A percentile compares a stretch with the other conserved stretches of the same genome.
Evolutionary conservation across 306 rosid genomes (phyloP).

Genomic region (Begonia masoniana): DNA sequence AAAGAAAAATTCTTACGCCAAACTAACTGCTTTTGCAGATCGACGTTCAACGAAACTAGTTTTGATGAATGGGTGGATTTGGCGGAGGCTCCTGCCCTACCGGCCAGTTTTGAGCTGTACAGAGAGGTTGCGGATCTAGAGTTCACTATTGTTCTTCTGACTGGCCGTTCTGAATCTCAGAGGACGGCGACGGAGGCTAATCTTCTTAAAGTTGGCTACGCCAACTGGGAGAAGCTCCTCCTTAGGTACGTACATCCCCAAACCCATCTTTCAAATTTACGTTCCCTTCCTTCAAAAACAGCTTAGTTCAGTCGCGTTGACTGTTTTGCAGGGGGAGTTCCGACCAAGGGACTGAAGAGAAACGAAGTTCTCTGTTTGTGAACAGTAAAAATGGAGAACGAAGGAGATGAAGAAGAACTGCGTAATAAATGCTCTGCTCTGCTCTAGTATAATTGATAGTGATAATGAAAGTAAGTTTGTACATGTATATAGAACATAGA

Average conservation of each 20-base stretch:
- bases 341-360: too few relatives aligned
- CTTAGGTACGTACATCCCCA: conserved; percentile 41
- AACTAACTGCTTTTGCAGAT: conserved; percentile 18
- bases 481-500: too few relatives aligned
- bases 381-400: too few relatives aligned
- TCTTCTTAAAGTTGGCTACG: conserved; percentile 45
- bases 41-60: conserved; percentile 34
- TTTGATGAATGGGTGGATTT: conserved; percentile 57
- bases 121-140: conserved; percentile 36
- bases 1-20: too few relatives aligned
- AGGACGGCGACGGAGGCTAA: conserved; percentile 44
- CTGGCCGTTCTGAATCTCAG: conserved; percentile 65
- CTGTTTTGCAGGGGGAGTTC: conserved; percentile 6
- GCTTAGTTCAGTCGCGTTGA: too few relatives aligned
- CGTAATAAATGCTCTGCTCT: too few relatives aligned
- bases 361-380: too few relatives aligned
- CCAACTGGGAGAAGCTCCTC: conserved; percentile 59
- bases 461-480: too few relatives aligned
- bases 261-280: too few relatives aligned
- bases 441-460: too few relatives aligned
- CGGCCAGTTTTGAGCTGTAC: conserved; percentile 49
- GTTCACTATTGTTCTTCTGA: conserved; percentile 50
- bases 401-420: too few relatives aligned
- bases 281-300: too few relatives aligned
- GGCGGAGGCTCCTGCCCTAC: conserved; percentile 61